These are phyloP conservation scores for Tetrapisispora taiwanensis DNA, from an alignment of 805 yeast species.

Conservation along the genomic window DNA sequence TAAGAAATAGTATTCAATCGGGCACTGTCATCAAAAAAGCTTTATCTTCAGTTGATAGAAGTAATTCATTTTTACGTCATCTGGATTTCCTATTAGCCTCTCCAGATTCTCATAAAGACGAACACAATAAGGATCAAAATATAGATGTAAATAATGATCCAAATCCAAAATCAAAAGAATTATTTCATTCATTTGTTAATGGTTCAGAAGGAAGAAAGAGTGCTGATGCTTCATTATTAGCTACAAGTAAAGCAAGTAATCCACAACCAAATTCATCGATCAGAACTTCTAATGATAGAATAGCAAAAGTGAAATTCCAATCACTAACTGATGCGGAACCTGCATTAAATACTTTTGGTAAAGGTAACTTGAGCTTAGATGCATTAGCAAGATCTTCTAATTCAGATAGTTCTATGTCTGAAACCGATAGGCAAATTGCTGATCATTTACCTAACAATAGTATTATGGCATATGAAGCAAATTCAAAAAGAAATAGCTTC, in stretches of 20 bases:
- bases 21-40: slow-evolving; percentile 9
- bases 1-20: not conserved
- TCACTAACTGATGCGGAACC: slow-evolving; percentile 25
- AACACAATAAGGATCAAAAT: not conserved
- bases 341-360: slow-evolving; percentile 44
- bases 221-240: not conserved
- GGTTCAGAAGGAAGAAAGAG: not conserved
- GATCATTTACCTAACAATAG: not conserved
- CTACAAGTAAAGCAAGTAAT: not conserved
- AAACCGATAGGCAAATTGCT: not conserved
- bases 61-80: slow-evolving; percentile 29
- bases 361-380: slow-evolving; percentile 41
- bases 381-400: slow-evolving; percentile 15
- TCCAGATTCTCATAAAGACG: not conserved
- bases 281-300: slow-evolving; percentile 1
- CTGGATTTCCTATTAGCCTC: slow-evolving; percentile 29
- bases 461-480: not conserved
- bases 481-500: not conserved
- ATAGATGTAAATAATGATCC: not conserved
- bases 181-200: not conserved
- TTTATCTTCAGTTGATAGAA: slow-evolving; percentile 9
- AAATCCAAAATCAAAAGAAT: not conserved
- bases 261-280: not conserved
- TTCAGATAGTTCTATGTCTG: not conserved
- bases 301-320: slow-evolving; percentile 22